Evolutionary conservation across 192 early-diverging fungal species (phyloP), one percentile per base, ranked within the genome.

Genomic region (Gigaspora rosea): DNA sequence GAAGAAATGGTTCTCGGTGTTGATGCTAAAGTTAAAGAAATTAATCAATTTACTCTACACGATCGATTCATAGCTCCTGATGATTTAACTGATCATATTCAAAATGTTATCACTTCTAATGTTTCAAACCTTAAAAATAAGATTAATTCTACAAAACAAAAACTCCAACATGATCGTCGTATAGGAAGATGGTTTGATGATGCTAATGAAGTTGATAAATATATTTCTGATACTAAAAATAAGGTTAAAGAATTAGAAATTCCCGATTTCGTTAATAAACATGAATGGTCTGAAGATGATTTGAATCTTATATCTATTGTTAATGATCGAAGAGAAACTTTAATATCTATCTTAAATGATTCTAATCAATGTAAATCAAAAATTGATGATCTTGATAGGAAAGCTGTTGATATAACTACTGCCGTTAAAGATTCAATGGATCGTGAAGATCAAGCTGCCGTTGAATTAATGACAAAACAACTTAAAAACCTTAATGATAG

Each of bases 131-230:
- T 76, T 10, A 76, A 50, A 65, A 64, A 27, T n/a, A 76, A 76
- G 64, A 65, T 76, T 20, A 3, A 15, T 11, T 11, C 27, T 20
- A 62, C 63, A 5, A 76, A 76, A 52, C 41, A 62, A 65, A 50
- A 35, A 8, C 33, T 76, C 3, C 61, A n/a, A 20, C 50, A 65
- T 41, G 73, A 76, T 62, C 74, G 74, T 62, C 59, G 50, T 51
- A 65, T 76, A 32, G 59, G 35, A 65, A 62, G 74, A 50, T 76
- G 74, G 74, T 76, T 76, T 51, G 74, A 64, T 76, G 62, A 33
- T 7, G 59, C 56, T 16, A 76, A 76, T 65, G 74, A 76, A 22
- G 63, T 46, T 48, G 74, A 76, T 32, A 76, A 76, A 66, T 65
- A 0, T 12, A 76, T 76, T 18, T 16, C 11, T 32, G 62, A 66